Base-by-base conservation (phyloP, 1,284 basidiomycete species). In the Fomitiporia mediterranea region DNA sequence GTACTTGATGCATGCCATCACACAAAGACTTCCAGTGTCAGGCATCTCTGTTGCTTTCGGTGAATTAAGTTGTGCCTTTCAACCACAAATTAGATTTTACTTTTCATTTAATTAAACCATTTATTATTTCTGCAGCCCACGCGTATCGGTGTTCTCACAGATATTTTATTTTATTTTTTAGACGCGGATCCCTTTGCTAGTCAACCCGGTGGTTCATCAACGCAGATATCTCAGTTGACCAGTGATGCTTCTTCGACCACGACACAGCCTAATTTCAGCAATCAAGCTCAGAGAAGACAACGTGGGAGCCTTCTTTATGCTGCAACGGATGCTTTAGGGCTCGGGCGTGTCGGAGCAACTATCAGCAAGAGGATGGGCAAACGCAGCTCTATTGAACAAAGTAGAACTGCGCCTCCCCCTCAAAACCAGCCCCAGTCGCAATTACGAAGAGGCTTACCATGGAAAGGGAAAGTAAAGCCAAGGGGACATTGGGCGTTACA, bases 151-250 rank as follows among this genome's bases (percentile, higher is more conserved):
- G n/a, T n/a, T 32, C 34, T 52, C 32, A 52, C 42, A 43, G 8
- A 43, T 30, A 2, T 46, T 11, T 30, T 30, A 2, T 46, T 11
- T 30, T 46, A 4, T 34, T 15, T 40, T 40, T 17, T 39, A 59
- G 57, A 59, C 52, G 47, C 57, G 15, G 57, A 59, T 51, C 57
- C 57, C 13, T 59, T 59, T 39, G 57, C 57, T 5, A 55, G 53
- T 38, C 57, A 59, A n/a, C 40, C 39, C 30, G 49, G 27, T 43
- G 42, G 27, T 21, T 53, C 56, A 7, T 21, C 32, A 17, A 39
- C 53, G 15, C 51, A 52, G 11, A 32, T 27, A 17, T 49, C 37
- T 23, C 53, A 55, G 21, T 21, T 38, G 44, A 11, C 37, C 11
- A 37, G n/a, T 4, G 43, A 42, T 11, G 17, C 46, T n/a, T 42